A percentile compares a stretch with the other conserved stretches of the same genome.
phyloP scores from a whole-genome alignment of 768 basidiomycete species.

The Dentipellis sp. region DNA sequence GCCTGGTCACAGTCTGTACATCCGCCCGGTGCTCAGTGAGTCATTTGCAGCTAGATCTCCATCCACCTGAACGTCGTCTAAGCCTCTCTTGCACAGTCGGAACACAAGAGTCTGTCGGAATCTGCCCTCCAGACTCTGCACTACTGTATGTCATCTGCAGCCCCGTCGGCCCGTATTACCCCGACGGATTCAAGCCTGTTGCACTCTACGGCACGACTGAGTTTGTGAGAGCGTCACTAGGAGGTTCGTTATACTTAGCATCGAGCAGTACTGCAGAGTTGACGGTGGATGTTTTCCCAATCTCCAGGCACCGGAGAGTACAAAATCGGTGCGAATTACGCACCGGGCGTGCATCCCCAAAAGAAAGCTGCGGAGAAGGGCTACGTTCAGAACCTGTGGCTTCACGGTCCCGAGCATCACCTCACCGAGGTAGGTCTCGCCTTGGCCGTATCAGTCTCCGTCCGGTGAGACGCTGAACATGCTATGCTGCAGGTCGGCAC shows the following conservation, averaged over 20 bases:
- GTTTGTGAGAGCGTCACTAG: conserved; percentile 77
- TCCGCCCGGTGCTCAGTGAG: conserved; percentile 32
- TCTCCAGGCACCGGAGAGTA: conserved; percentile 34
- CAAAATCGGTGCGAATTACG: conserved; percentile 62
- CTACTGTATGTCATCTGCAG: conserved; percentile 39
- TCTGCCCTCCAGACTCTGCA: conserved; percentile 40
- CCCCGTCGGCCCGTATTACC: conserved; percentile 42
- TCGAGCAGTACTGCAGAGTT: not conserved
- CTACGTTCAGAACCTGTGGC: conserved; percentile 75
- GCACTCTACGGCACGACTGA: conserved; percentile 63
- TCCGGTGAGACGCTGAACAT: conserved; percentile 22
- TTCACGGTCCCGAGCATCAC: conserved; percentile 52
- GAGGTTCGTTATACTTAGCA: conserved; percentile 39
- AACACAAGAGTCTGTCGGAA: conserved; percentile 35
- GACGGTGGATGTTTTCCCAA: not conserved
- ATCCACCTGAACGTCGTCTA: not conserved
- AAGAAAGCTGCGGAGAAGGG: conserved; percentile 54
- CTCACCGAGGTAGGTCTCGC: conserved; percentile 36
- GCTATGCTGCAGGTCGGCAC: conserved; percentile 48
- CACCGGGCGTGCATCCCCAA: conserved; percentile 55
- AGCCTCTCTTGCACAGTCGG: conserved; percentile 24
- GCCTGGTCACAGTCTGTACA: conserved; percentile 41
- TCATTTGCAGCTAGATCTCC: not conserved
- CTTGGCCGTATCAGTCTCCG: conserved; percentile 24
- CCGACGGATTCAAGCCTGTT: conserved; percentile 41